Percentiles rank a stretch among this genome's conserved stretches.
Evolutionary conservation across 1,139 yeast species (phyloP).

Genomic region (Blastobotrys arbuscula): DNA sequence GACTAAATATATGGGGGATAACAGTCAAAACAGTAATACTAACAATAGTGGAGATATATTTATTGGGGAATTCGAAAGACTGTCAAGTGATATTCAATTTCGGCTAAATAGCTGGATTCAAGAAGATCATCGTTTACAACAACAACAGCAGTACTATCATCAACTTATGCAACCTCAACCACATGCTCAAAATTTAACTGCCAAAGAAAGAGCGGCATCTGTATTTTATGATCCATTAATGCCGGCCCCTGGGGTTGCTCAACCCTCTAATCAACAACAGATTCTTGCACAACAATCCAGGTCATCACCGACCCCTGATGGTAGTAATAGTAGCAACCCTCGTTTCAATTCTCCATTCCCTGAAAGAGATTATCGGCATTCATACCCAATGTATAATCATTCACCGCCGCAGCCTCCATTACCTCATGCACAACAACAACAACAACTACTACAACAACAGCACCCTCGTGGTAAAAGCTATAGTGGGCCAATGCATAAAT

Average conservation of each 20-base stretch:
- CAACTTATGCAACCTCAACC: slow-evolving; percentile 10
- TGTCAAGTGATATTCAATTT: slow-evolving; percentile 7
- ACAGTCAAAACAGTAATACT: neutral
- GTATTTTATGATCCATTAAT: slow-evolving; percentile 29
- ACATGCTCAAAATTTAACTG: neutral
- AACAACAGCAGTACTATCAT: slow-evolving; percentile 8
- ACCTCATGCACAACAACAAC: slow-evolving; percentile 22
- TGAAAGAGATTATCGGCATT: neutral
- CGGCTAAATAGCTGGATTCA: slow-evolving; percentile 6
- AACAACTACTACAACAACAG: slow-evolving; percentile 21
- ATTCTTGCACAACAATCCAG: neutral
- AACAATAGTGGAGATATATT: neutral
- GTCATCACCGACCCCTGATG: neutral
- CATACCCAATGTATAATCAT: neutral
- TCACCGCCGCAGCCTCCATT: slow-evolving; percentile 3
- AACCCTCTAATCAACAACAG: slow-evolving; percentile 6
- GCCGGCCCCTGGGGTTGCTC: slow-evolving; percentile 18
- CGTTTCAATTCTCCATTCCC: neutral
- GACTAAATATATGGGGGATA: slow-evolving; percentile 5
- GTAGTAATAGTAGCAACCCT: neutral
- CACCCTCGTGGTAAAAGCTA: slow-evolving; percentile 11
- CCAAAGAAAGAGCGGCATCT: slow-evolving; percentile 26
- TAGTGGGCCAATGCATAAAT: slow-evolving; percentile 12
- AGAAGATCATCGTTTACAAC: neutral
- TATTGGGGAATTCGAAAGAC: slow-evolving; percentile 5